Base-by-base conservation (phyloP, 495 filamentous ascomycete genomes). In the Penicillium riverlandense region DNA sequence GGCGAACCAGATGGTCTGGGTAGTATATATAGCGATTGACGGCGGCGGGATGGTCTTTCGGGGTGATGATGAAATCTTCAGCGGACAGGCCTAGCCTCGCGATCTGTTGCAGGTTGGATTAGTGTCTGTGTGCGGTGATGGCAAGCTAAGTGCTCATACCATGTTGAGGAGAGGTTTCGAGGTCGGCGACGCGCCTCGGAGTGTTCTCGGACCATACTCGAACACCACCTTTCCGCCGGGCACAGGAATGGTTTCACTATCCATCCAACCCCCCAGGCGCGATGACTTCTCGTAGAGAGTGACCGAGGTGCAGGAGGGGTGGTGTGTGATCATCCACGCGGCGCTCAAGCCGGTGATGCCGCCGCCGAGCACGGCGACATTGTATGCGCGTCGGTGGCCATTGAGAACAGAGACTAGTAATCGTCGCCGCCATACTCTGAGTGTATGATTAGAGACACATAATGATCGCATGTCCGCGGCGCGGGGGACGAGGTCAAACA, bases 301-400 rank as follows among this genome's bases (percentile, higher is more conserved):
- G 45, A 97, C 77, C 8, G 74, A 68, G 9, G 72, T 67, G 35
- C 78, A 71, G 5, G 82, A 76, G 4, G 81, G 63, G 41, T 76
- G 61, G 36, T 76, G 76, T 6, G 78, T 58, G 11, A 95, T 66
- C 58, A 83, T 86, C 66, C 82, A 88, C 13, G 90, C 90, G 30
- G 80, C 75, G 27, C 86, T 78, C 40, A 99, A 78, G 31, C 94
- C 94, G 11, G 91, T 92, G 55, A 99, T 86, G 40, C 94, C 94
- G 43, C 82, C 91, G 31, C 94, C 92, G 11, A 95, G 63, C 12
- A 96, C 74, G 32, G 86, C 90, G 48, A 85, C 77, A 51, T 78
- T 59, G 48, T 69, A 69, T 12, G 59, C 44, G 52, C 55, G 56
- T 37, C 45, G 34, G 33, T 51, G 45, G 14, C 28, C 48, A 31